phyloP scores from a whole-genome alignment of 2,329 filamentous ascomycete species.

The Blastomyces silverae region DNA sequence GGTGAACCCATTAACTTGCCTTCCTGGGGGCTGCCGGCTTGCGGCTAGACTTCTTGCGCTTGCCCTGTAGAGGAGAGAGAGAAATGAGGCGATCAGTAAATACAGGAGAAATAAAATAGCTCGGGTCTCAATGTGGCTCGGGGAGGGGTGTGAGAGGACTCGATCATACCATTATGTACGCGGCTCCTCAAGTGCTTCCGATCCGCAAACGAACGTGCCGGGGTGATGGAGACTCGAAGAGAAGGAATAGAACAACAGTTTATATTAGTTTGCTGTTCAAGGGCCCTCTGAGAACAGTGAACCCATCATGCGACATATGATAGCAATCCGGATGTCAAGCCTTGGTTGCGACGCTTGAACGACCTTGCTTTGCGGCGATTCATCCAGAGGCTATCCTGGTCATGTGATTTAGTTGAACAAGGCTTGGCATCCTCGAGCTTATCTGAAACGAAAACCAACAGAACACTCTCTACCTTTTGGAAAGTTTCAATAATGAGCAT shows the following conservation, averaged over 20 bases:
- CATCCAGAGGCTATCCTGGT: neutral
- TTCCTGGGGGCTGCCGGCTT: constrained; percentile 78
- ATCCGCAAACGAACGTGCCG: neutral
- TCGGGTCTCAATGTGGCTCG: neutral
- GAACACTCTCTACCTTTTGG: neutral
- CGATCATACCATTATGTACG: neutral
- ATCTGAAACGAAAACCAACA: too few species aligned
- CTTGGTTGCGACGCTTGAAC: neutral
- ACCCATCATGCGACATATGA: neutral
- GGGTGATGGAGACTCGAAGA: neutral
- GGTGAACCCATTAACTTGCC: constrained; percentile 47
- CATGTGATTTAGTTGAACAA: neutral
- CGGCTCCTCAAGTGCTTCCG: neutral
- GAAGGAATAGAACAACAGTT: neutral
- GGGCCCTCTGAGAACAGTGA: neutral
- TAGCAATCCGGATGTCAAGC: neutral
- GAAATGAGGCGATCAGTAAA: neutral
- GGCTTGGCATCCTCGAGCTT: too few species aligned
- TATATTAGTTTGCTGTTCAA: neutral
- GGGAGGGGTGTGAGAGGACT: neutral
- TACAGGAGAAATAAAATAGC: neutral
- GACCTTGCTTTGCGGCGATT: neutral
- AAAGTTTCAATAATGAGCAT: neutral
- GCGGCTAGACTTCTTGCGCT: constrained; percentile 79
- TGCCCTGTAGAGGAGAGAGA: constrained; percentile 54